Evolutionary conservation across 352 stramenopile genomes (phyloP).

Genomic region (Globisporangium nodosum): DNA sequence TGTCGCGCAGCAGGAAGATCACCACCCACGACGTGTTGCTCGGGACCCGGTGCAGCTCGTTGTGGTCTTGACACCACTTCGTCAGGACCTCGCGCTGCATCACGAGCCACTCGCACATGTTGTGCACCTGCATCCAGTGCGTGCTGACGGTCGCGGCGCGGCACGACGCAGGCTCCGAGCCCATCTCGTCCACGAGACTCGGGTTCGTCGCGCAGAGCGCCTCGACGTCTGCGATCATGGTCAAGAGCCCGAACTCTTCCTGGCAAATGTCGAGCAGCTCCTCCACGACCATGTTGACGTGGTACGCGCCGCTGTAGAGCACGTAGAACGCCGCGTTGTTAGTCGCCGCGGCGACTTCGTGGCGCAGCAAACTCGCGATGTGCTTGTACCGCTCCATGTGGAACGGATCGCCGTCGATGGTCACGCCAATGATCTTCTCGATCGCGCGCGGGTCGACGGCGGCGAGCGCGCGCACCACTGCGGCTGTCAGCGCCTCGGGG

Average conservation of each 20-base stretch:
- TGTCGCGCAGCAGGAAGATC: slow-evolving; percentile 39
- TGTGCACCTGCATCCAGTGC: slow-evolving; percentile 37
- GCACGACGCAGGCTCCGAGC: slow-evolving; percentile 8
- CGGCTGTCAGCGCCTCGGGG: slow-evolving; percentile 17
- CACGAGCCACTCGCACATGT: slow-evolving; percentile 35
- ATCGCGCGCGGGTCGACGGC: slow-evolving; percentile 26
- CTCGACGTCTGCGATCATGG: slow-evolving; percentile 30
- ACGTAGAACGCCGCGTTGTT: slow-evolving; percentile 34
- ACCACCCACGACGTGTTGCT: slow-evolving; percentile 34
- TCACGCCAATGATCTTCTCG: slow-evolving; percentile 42
- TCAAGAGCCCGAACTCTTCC: slow-evolving; percentile 29
- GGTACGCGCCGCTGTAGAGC: slow-evolving; percentile 32
- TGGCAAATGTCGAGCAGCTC: slow-evolving; percentile 38
- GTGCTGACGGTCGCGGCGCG: slow-evolving; percentile 10
- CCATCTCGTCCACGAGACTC: slow-evolving; percentile 18
- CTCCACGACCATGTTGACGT: slow-evolving; percentile 36
- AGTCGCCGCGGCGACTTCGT: slow-evolving; percentile 16
- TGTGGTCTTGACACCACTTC: slow-evolving; percentile 31
- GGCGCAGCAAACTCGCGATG: slow-evolving; percentile 22
- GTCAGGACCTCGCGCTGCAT: slow-evolving; percentile 39
- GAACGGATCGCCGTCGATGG: slow-evolving; percentile 40
- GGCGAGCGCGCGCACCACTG: slow-evolving; percentile 24
- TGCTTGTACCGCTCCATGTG: slow-evolving; percentile 34
- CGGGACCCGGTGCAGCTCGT: slow-evolving; percentile 12
- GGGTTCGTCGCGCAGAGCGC: slow-evolving; percentile 20